Base-by-base conservation (phyloP, 441 rosid species). In the Erysimum cheiri region DNA sequence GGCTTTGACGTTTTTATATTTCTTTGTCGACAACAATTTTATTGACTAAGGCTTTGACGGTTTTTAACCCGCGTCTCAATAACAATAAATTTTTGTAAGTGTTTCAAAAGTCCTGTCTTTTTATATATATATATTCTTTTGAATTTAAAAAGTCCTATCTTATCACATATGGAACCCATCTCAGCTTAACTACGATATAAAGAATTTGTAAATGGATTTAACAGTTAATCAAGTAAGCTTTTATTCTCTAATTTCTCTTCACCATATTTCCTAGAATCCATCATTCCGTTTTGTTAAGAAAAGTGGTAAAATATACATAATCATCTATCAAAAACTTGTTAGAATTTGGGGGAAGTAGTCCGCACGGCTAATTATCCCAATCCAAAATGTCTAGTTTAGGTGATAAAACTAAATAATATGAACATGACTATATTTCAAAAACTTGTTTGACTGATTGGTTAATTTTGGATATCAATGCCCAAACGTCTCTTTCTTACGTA, bases 321-420 rank as follows among this genome's bases (percentile, higher is more conserved):
- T 14, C 10, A 29, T 28, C 3, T 40, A 53, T 26, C 12, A 9
- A 14, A 28, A 37, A 5, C 6, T 13, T 4, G 5, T 43, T 13
- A 4, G 17, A 4, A 1, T 61, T 39, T 14, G 10, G 5, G 14
- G 24, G 63, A 15, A 67, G 73, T 60, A 73, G 19, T 43, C 55
- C 24, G 68, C 72, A 73, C 77, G 77, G 77, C 57, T 61, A 67
- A 19, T 14, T 41, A 73, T 67, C 77, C 11, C 57, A 39, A 59
- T 72, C 37, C 36, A 31, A 14, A 5, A 14, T 12, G 15, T 22
- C 11, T 33, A 28, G 48, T 33, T 17, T 6, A 41, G 22, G 15
- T 41, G 24, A 19, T 53, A 12, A 41, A 61, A 26, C 13, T 50
- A 2, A 33, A 10, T 39, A 67, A 67, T 68, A 55, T 74, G 78